phyloP scores from a whole-genome alignment of 352 stramenopile species.

The Phytophthora ramorum region DNA sequence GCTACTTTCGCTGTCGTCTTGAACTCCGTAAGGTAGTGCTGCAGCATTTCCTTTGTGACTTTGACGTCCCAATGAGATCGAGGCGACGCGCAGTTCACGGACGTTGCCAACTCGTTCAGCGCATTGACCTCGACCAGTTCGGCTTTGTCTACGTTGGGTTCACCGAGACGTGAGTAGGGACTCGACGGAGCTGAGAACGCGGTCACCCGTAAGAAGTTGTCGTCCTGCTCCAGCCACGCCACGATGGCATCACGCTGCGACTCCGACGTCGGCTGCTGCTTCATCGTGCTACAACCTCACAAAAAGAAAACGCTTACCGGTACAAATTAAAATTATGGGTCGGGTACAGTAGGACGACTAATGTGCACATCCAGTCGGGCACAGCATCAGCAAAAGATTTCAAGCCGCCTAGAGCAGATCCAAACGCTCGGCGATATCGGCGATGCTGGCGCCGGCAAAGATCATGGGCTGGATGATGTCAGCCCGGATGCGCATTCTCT shows the following conservation, averaged over 20 bases:
- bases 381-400: background rate
- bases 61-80: slow-evolving; percentile 8
- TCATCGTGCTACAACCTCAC: no score
- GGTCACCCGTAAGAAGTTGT: slow-evolving; percentile 18
- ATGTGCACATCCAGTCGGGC: no score
- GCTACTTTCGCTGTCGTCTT: slow-evolving; percentile 1
- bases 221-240: slow-evolving; percentile 13
- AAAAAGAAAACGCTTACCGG: no score
- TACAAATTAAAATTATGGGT: no score
- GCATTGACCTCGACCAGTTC: slow-evolving; percentile 7
- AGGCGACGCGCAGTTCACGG: slow-evolving; percentile 9
- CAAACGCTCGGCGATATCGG: slow-evolving; percentile 23
- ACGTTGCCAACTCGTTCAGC: slow-evolving; percentile 9
- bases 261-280: slow-evolving; percentile 4
- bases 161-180: background rate
- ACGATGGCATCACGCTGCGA: slow-evolving; percentile 11
- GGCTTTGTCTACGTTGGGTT: background rate
- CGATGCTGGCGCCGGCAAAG: slow-evolving; percentile 12
- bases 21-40: slow-evolving; percentile 14
- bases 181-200: slow-evolving; percentile 1
- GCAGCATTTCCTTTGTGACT: slow-evolving; percentile 16
- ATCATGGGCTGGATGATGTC: slow-evolving; percentile 34
- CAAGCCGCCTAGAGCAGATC: slow-evolving; percentile 10
- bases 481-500: slow-evolving; percentile 28
- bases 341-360: background rate